These are phyloP conservation scores for Xylariomycetidae sp. DNA, from an alignment of 2,329 filamentous ascomycete genomes.

Conservation along the genomic window DNA sequence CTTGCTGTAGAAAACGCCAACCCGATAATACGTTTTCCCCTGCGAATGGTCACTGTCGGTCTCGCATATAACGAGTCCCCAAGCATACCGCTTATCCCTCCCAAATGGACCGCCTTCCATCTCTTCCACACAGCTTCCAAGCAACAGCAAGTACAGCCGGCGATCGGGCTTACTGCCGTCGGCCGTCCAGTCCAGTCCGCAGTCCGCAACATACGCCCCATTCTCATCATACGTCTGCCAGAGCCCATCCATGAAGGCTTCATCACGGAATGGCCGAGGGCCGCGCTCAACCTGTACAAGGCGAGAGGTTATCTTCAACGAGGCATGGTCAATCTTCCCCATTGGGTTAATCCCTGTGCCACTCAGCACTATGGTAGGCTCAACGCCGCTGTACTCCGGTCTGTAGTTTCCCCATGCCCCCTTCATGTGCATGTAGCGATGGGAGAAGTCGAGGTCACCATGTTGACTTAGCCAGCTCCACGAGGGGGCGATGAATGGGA, in stretches of 20 bases:
- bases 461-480: constrained; percentile 2
- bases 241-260: not conserved
- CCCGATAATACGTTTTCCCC: not conserved
- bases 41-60: not conserved
- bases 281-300: not conserved
- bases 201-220: constrained; percentile 1
- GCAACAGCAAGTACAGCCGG: constrained; percentile 1
- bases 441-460: not conserved
- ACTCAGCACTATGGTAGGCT: not conserved
- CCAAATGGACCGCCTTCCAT: no score
- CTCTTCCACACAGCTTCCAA: constrained; percentile 2
- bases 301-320: constrained; percentile 3
- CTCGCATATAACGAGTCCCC: constrained; percentile 4
- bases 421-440: constrained; percentile 1
- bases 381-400: constrained; percentile 1
- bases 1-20: constrained; percentile 3
- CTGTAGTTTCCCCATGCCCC: not conserved
- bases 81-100: constrained; percentile 1
- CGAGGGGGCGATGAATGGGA: constrained; percentile 1
- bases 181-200: constrained; percentile 1
- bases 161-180: not conserved
- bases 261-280: not conserved
- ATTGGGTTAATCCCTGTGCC: constrained; percentile 1
- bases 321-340: constrained; percentile 2
- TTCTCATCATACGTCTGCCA: constrained; percentile 1